Percentiles rank a stretch among this genome's conserved stretches.
Evolutionary conservation across 805 yeast genomes (phyloP).

Genomic region (Hanseniaspora jakobsenii): DNA sequence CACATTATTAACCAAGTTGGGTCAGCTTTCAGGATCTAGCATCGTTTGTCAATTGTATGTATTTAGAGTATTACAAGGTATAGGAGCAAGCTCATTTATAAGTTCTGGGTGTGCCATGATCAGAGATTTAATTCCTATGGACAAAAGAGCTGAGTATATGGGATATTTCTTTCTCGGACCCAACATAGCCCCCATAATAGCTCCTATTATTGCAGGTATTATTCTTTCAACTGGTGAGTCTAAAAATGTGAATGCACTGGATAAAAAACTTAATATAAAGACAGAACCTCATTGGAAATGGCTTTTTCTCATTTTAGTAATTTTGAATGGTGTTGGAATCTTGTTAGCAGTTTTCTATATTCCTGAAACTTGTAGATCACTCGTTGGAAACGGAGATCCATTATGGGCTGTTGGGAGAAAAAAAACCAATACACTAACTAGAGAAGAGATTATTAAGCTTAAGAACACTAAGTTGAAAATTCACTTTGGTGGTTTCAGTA

Average conservation of each 20-base stretch:
- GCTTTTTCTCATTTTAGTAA: slow-evolving; percentile 67
- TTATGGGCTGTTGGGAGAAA: slow-evolving; percentile 20
- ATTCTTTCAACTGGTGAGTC: slow-evolving; percentile 32
- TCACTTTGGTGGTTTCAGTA: slow-evolving; percentile 21
- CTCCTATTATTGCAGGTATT: slow-evolving; percentile 77
- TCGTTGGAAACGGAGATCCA: slow-evolving; percentile 43
- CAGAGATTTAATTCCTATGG: slow-evolving; percentile 56
- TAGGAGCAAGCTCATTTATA: slow-evolving; percentile 81
- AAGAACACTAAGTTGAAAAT: slow-evolving; percentile 6
- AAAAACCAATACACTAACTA: neutral
- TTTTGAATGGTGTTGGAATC: slow-evolving; percentile 47
- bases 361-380: slow-evolving; percentile 69
- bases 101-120: slow-evolving; percentile 87
- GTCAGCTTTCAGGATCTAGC: slow-evolving; percentile 30
- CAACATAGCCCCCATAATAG: slow-evolving; percentile 69
- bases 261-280: too few relatives aligned
- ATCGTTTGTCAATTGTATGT: slow-evolving; percentile 53
- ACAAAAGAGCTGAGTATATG: slow-evolving; percentile 67
- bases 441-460: neutral
- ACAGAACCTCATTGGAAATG: slow-evolving; percentile 72
- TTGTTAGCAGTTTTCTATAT: slow-evolving; percentile 42
- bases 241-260: slow-evolving; percentile 11
- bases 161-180: slow-evolving; percentile 82
- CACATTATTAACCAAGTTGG: slow-evolving; percentile 43
- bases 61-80: slow-evolving; percentile 56